These are phyloP conservation scores for Amanita inopinata DNA, from an alignment of 768 basidiomycete genomes.

Conservation along the genomic window DNA sequence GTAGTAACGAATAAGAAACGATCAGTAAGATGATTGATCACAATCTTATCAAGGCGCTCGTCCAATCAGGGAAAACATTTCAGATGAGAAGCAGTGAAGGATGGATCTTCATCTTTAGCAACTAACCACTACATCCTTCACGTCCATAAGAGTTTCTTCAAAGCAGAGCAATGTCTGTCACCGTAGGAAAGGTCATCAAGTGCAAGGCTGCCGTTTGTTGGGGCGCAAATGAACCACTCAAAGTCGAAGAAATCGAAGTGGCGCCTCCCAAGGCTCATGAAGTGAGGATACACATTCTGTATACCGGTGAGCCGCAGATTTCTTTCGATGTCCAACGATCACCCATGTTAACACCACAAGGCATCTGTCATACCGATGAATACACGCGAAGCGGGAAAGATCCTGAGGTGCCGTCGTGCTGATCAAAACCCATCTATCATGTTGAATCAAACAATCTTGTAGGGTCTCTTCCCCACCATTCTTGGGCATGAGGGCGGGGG, in stretches of 20 bases:
- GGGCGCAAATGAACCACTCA: constrained; percentile 80
- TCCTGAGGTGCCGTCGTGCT: constrained; percentile 43
- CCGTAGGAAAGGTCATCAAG: constrained; percentile 69
- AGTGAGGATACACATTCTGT: constrained; percentile 86
- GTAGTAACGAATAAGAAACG: not conserved
- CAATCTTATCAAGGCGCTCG: not conserved
- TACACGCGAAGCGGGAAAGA: constrained; percentile 96
- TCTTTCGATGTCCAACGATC: constrained; percentile 8
- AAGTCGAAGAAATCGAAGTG: constrained; percentile 89
- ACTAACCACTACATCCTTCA: constrained; percentile 18
- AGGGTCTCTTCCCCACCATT: constrained; percentile 89
- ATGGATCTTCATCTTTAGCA: constrained; percentile 5
- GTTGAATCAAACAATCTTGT: not conserved
- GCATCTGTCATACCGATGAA: constrained; percentile 97
- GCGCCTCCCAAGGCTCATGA: constrained; percentile 85
- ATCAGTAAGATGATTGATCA: not conserved
- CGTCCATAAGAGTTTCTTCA: no score
- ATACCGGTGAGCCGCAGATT: constrained; percentile 54
- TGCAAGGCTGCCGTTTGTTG: constrained; percentile 95
- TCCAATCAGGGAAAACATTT: constrained; percentile 8
- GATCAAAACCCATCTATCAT: not conserved
- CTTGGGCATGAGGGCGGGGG: constrained; percentile 95
- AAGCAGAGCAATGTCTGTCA: constrained; percentile 62
- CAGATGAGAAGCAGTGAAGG: constrained; percentile 2
- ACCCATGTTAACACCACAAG: constrained; percentile 23